Base-by-base conservation (phyloP, 169 alveolate genomes). In the Theileria equi region DNA sequence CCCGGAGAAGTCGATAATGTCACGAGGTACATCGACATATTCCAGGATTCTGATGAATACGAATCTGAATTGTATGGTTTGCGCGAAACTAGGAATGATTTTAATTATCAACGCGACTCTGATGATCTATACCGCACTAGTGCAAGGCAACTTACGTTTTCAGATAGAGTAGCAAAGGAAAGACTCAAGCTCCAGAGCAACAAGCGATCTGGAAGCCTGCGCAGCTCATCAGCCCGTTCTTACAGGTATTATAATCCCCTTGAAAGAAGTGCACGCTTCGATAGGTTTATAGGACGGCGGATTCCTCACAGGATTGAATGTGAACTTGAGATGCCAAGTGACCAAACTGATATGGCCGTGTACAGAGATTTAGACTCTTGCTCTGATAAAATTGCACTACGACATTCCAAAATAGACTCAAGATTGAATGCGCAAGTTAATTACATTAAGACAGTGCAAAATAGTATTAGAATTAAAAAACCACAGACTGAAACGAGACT, bases 91-190 rank as follows among this genome's bases (percentile, higher is more conserved):
- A 0, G 28, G 5, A 23, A 49, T 7, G 65, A 54, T 38, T 54
- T 49, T 43, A 3, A 40, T 60, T 44, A 5, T 44, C 3, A 43
- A n/a, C 4, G 44, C 11, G 21, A 60, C 21, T 23, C 31, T 34
- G 19, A 54, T 29, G 31, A 54, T 54, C 21, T 29, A 19, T 45
- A 54, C 44, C 3, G 23, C 6, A 19, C 34, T n/a, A 54, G 65
- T 11, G 17, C 34, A 13, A 26, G 13, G 50, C 34, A 49, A 21
- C 13, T 60, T 21, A 44, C 70, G 16, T 60, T 60, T 47, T 60
- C 70, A 19, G 70, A 60, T 29, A 28, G 70, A 2, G 70, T 60
- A 16, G 13, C 44, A 5, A 43, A 45, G 64, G 70, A 60, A 47
- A 43, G 70, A 47, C 58, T 32, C 31, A 40, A 48, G 16, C 31